These are phyloP conservation scores for Dendrobium chrysotoxum DNA, from an alignment of 106 monocot genomes.

Conservation along the genomic window DNA sequence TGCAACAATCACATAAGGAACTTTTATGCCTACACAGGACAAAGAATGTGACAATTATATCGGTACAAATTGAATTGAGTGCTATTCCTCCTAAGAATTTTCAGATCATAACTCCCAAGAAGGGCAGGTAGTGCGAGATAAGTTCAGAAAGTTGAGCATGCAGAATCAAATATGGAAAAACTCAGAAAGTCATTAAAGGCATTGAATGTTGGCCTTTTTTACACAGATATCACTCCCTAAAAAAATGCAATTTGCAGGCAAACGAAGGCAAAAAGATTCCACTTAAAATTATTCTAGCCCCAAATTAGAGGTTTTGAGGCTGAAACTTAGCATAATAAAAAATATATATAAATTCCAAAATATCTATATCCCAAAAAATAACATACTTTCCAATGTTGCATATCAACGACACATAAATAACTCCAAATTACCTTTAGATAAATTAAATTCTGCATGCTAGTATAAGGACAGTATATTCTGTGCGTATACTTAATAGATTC, in stretches of 20 bases:
- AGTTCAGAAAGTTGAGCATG: not conserved
- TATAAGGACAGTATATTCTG: not conserved
- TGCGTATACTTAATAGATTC: not conserved
- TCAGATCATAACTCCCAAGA: too few species aligned
- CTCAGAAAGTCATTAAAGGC: too few species aligned
- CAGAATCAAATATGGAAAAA: not conserved
- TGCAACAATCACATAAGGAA: too few species aligned
- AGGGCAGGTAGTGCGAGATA: too few species aligned
- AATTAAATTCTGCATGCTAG: not conserved
- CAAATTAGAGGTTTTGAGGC: not conserved
- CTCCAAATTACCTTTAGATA: not conserved
- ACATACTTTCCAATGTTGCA: not conserved
- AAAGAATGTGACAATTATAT: too few species aligned
- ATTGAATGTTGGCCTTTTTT: too few species aligned
- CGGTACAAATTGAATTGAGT: too few species aligned
- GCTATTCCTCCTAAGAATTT: too few species aligned
- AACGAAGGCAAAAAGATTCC: not conserved
- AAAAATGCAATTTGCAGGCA: not conserved
- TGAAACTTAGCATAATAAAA: not conserved
- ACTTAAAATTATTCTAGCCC: not conserved
- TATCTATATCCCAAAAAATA: not conserved
- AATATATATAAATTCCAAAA: not conserved
- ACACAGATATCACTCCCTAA: not conserved
- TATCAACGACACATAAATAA: not conserved
- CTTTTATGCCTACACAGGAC: too few species aligned